Evolutionary conservation across 108 stramenopile genomes (phyloP).

Genomic region (Nitzschia sp.): DNA sequence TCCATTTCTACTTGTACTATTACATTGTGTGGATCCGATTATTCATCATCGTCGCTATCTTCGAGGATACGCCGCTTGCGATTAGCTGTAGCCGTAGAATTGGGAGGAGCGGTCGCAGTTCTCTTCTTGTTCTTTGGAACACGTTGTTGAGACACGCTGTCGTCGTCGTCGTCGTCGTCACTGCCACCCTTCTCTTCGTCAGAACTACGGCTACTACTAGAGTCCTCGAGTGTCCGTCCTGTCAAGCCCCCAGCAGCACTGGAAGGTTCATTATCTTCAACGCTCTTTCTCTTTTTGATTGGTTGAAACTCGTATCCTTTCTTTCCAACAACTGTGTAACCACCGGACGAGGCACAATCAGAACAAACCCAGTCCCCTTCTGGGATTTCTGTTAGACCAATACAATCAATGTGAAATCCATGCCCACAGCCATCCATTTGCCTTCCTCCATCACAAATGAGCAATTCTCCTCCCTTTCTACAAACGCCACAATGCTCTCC

Average conservation of each 20-base stretch:
- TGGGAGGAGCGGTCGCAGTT: neutral
- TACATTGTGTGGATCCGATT: too few species aligned
- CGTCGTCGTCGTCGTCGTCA: neutral
- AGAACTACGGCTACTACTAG: neutral
- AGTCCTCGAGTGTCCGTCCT: neutral
- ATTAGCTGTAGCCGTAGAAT: neutral
- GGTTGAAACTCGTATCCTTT: conserved; percentile 12
- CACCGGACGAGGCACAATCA: conserved; percentile 42
- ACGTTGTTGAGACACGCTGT: neutral
- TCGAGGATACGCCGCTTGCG: conserved; percentile 9
- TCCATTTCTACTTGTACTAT: too few species aligned
- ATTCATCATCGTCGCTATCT: conserved; percentile 11
- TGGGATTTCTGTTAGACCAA: conserved; percentile 45
- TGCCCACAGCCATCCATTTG: conserved; percentile 52
- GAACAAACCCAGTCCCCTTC: conserved; percentile 69
- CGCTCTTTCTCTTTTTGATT: neutral
- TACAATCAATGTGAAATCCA: conserved; percentile 53
- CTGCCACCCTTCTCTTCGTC: neutral
- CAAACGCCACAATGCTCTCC: conserved; percentile 54
- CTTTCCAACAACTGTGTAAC: conserved; percentile 4
- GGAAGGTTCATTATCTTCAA: neutral
- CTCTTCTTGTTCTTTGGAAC: conserved; percentile 3
- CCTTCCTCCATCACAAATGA: conserved; percentile 64
- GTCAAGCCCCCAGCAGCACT: neutral
- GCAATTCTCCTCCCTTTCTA: conserved; percentile 53